Evolutionary conservation across 768 basidiomycete genomes (phyloP), one percentile per base, ranked within the genome.

Genomic region (Collybia sp.): DNA sequence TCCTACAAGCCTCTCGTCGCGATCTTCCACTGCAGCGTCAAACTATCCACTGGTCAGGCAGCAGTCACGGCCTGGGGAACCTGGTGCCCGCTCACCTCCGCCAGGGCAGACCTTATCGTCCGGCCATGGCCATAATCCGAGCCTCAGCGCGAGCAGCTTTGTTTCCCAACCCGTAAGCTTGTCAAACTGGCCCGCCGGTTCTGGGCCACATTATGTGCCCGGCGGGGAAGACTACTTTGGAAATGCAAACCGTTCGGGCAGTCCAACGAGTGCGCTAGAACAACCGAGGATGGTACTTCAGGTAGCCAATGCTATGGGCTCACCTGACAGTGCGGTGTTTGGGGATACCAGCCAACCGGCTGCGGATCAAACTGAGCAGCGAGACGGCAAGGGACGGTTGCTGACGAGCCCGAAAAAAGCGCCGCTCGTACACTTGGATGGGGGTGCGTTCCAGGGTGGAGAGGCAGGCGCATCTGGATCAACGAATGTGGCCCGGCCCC

Each of bases 1-100:
- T 6, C 47, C 45, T 5, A 51, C 57, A 8, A 54, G 51, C 17
- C 40, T 48, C 13, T 67, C 68, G 10, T 69, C 76, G 3, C 62
- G 73, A 32, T 73, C 71, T n/a, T 75, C 76, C 4, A 72, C 72
- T 0, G 63, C 67, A 12, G 64, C 65, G 18, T 76, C 77, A 17
- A 56, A 60, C 43, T 63, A 64, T 41, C 69, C 70, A 13, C 51
- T 61, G 33, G 65, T 56, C 35, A 49, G 48, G 36, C 48, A 53
- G 49, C 46, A 51, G 40, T 34, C 54, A 41, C 47, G 55, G 45
- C 42, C 53, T 35, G 30, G 49, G 32, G 47, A 49, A 30, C 30
- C 42, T 25, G 32, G 45, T 41, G 25, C 25, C 8, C 25, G 25
- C 25, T 25, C 25, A 25, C 25, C 25, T 4, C 25, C 25, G 8